These are phyloP conservation scores for Russula brevipes DNA, from an alignment of 768 basidiomycete species.

Conservation along the genomic window DNA sequence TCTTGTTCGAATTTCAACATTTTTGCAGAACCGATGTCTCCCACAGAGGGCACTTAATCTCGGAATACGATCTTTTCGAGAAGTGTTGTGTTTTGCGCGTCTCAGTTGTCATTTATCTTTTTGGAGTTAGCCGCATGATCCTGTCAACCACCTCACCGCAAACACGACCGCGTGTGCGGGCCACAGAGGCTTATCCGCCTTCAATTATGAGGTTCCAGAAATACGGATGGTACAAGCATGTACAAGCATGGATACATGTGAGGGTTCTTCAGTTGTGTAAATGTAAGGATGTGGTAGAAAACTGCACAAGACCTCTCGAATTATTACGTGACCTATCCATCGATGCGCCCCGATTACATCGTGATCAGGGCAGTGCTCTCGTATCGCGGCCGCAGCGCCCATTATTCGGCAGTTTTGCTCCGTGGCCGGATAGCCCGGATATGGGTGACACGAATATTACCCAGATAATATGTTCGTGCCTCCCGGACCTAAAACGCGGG, in stretches of 20 bases:
- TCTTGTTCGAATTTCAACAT: conserved; percentile 18
- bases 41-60: conserved; percentile 20
- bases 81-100: conserved; percentile 16
- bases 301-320: conserved; percentile 11
- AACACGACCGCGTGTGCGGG: conserved; percentile 7
- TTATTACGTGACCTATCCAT: conserved; percentile 22
- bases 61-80: conserved; percentile 22
- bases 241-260: conserved; percentile 20
- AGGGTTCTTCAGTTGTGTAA: conserved; percentile 4
- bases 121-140: conserved; percentile 24
- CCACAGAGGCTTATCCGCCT: conserved; percentile 14
- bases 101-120: conserved; percentile 22
- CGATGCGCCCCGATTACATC: conserved; percentile 21
- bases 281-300: conserved; percentile 15
- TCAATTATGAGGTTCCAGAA: conserved; percentile 17
- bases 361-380: conserved; percentile 19
- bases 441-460: conserved; percentile 15
- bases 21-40: conserved; percentile 18
- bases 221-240: conserved; percentile 17
- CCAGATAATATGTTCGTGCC: conserved; percentile 24
- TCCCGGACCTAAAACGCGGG: conserved; percentile 21
- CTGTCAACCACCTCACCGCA: conserved; percentile 20
- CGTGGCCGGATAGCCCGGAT: conserved; percentile 20
- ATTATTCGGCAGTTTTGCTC: conserved; percentile 20
- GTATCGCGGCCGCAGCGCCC: conserved; percentile 24